phyloP scores from a whole-genome alignment of 768 basidiomycete genomes.

The Saitozyma podzolica region DNA sequence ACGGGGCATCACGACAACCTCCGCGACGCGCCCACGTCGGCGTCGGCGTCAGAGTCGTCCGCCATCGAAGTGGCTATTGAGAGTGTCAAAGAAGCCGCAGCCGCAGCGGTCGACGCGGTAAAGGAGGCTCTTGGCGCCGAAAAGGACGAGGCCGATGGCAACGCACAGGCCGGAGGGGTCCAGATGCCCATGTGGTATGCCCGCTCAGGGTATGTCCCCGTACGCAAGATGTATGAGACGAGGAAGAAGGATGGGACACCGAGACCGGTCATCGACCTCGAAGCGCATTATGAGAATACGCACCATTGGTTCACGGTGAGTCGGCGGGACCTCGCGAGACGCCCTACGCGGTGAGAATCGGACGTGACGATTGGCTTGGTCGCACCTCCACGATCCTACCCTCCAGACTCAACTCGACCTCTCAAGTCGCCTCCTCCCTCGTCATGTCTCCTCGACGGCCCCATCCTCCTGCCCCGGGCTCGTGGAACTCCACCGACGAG shows the following conservation, averaged over 20 bases:
- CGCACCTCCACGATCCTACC: no score
- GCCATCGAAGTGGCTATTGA: no score
- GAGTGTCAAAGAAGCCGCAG: no score
- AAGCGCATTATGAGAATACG: slow-evolving; percentile 26
- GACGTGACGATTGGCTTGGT: neutral
- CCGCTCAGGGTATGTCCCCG: slow-evolving; percentile 11
- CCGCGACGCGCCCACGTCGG: no score
- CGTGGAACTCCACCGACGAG: no score
- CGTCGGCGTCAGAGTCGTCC: no score
- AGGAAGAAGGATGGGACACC: slow-evolving; percentile 6
- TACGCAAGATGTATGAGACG: slow-evolving; percentile 22
- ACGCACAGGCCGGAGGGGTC: neutral
- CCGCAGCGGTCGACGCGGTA: no score
- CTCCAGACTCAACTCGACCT: no score
- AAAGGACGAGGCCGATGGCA: neutral
- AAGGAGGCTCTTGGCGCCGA: no score
- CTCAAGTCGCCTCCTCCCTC: no score
- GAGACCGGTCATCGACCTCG: slow-evolving; percentile 24
- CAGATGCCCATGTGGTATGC: slow-evolving; percentile 5
- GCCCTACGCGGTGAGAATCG: slow-evolving; percentile 20
- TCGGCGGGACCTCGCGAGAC: neutral
- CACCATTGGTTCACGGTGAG: slow-evolving; percentile 8
- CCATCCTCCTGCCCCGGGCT: no score
- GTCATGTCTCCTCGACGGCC: no score
- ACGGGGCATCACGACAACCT: slow-evolving; percentile 14